Evolutionary conservation across 345 rosid species (phyloP).

Genomic region (Balakata baccata): DNA sequence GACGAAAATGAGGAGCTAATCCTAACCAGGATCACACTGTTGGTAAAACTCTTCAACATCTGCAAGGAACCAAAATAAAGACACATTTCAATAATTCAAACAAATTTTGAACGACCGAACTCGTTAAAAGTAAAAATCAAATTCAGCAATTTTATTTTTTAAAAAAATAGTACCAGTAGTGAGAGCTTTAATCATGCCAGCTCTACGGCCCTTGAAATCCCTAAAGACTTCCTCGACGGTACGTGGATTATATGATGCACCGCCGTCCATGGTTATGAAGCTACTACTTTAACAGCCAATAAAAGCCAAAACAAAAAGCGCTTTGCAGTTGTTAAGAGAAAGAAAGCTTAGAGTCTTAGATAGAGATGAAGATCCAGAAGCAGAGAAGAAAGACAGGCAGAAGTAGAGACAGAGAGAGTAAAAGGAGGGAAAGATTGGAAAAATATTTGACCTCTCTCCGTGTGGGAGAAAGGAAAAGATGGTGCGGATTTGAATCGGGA

Average conservation of each 20-base stretch:
- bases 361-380: constrained; percentile 5
- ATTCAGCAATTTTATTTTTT: background rate
- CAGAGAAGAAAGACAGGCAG: too few species aligned
- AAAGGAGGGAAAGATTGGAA: constrained; percentile 20
- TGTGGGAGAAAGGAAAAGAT: too few species aligned
- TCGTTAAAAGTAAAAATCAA: background rate
- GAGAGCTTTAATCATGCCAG: constrained; percentile 27
- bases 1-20: background rate
- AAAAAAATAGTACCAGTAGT: constrained; percentile 14
- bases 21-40: constrained; percentile 31
- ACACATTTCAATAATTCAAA: background rate
- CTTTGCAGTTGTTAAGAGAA: background rate
- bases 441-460: constrained; percentile 13
- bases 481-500: constrained; percentile 26
- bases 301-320: background rate
- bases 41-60: constrained; percentile 29
- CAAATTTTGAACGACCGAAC: background rate
- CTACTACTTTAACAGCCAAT: background rate
- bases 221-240: constrained; percentile 28
- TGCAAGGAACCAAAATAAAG: constrained; percentile 8
- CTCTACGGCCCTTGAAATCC: constrained; percentile 28
- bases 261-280: constrained; percentile 16
- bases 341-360: background rate
- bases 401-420: background rate
- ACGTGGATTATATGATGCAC: constrained; percentile 24